Evolutionary conservation across 1,284 basidiomycete genomes (phyloP), one percentile per base, ranked within the genome.

Genomic region (Trametes sp.): DNA sequence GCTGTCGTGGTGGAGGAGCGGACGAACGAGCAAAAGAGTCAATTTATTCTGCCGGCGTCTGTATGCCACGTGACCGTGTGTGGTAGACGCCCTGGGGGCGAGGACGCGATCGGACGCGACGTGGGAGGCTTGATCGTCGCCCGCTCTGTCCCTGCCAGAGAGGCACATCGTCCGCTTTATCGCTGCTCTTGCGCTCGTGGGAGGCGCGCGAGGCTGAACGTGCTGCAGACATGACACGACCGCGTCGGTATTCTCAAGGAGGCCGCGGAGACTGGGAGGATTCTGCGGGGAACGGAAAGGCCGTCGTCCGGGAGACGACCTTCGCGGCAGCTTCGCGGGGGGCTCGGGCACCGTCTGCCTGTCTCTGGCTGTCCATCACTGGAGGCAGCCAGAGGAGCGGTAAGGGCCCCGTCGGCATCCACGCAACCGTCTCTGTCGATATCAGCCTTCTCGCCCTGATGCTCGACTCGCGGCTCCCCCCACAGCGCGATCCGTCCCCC

Each of bases 1-100:
- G 76, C 79, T 82, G 80, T 69, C 65, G 65, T 65, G 51, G 63
- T 64, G 54, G 31, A 44, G 51, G 38, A 57, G 49, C 23, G 21
- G 31, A 41, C 31, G 49, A 31, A 31, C 33, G 51, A 21, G 38
- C 23, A 31, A 24, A 13, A 28, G 23, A 19, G n/a, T 14, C 24
- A 36, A 57, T 63, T 59, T 60, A 55, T 60, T 10, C 13, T 28
- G 13, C 11, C 11, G 26, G 51, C 50, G 51, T 31, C 33, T 54
- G 2, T 31, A 4, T 8, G 4, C 13, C 58, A 59, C 36, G 58
- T 59, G 58, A 54, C 35, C 44, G 51, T 46, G 57, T 31, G 14
- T 3, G 21, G 16, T 41, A 41, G 38, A 41, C 16, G 35, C 13
- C 10, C 6, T 33, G 14, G 46, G 46, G 14, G 46, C 46, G 24